Conservation (phyloP, 2,329 filamentous ascomycete genomes). For the Apiospora kogelbergensis region DNA sequence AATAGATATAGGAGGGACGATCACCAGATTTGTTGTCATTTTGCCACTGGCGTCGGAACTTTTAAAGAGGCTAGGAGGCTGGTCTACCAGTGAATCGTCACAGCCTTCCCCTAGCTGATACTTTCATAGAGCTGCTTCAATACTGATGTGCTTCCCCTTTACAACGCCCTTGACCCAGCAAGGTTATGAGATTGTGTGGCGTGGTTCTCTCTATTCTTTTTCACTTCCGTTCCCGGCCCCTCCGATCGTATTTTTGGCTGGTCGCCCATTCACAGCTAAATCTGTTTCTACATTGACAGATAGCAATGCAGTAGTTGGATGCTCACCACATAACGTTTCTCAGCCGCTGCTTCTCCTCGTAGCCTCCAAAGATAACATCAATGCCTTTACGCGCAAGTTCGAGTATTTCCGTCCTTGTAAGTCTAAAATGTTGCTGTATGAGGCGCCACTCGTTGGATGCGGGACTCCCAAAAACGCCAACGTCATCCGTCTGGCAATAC, state of each 20-base stretch:
- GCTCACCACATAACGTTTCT: slow-evolving; percentile 48
- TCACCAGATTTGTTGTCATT: not conserved
- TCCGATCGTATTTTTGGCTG: not conserved
- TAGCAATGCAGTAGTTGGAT: not conserved
- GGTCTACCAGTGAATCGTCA: not conserved
- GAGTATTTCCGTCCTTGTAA: slow-evolving; percentile 48
- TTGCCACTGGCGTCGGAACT: not conserved
- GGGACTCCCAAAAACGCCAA: slow-evolving; percentile 76
- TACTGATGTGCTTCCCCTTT: not conserved
- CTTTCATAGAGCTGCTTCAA: not conserved
- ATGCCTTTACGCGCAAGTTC: slow-evolving; percentile 60
- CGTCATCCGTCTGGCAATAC: slow-evolving; percentile 69
- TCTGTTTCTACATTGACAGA: no score
- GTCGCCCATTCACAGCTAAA: not conserved
- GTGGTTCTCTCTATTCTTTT: not conserved
- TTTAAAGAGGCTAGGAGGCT: not conserved
- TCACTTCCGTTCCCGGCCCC: not conserved
- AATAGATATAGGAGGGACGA: not conserved
- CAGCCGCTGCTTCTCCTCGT: slow-evolving; percentile 60
- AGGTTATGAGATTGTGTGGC: not conserved
- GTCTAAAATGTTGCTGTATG: slow-evolving; percentile 67
- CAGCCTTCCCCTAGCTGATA: not conserved
- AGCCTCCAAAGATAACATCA: slow-evolving; percentile 65
- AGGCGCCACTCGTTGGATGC: slow-evolving; percentile 77
- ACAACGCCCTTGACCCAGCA: not conserved